A percentile compares a stretch with the other conserved stretches of the same genome.
These are phyloP conservation scores for Gossypium sturtianum DNA, from an alignment of 345 rosid species.

Conservation along the genomic window DNA sequence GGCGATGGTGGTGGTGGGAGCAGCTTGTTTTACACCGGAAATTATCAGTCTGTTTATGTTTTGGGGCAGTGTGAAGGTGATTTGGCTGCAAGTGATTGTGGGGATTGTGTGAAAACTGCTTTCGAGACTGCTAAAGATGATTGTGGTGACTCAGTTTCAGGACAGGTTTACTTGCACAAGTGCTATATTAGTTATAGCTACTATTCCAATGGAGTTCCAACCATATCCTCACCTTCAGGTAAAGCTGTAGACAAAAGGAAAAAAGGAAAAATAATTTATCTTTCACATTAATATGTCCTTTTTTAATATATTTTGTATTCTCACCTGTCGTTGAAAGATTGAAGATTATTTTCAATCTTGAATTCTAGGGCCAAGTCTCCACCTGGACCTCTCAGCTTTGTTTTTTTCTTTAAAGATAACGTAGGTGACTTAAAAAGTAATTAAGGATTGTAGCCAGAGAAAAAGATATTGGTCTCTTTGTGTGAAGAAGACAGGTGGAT, in stretches of 20 bases:
- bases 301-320: background rate
- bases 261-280: background rate
- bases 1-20: slow-evolving; percentile 10
- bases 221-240: slow-evolving; percentile 37
- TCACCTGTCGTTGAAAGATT: background rate
- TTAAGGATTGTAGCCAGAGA: background rate
- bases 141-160: slow-evolving; percentile 67
- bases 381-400: background rate
- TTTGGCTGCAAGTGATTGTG: slow-evolving; percentile 51
- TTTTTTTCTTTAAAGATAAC: background rate
- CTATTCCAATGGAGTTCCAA: slow-evolving; percentile 72
- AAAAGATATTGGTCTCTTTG: background rate
- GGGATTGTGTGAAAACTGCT: slow-evolving; percentile 54
- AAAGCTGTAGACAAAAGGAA: background rate
- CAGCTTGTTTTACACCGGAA: slow-evolving; percentile 46
- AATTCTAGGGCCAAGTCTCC: background rate
- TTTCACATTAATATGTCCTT: background rate
- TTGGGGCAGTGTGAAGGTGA: slow-evolving; percentile 92
- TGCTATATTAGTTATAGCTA: slow-evolving; percentile 80
- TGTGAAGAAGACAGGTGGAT: slow-evolving; percentile 1
- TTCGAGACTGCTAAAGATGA: slow-evolving; percentile 41
- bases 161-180: slow-evolving; percentile 60
- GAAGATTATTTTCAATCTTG: background rate
- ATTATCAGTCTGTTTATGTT: slow-evolving; percentile 46
- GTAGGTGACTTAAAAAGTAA: background rate